Base-by-base conservation (phyloP, 2,329 filamentous ascomycete species). In the Aspergillus clavatus region DNA sequence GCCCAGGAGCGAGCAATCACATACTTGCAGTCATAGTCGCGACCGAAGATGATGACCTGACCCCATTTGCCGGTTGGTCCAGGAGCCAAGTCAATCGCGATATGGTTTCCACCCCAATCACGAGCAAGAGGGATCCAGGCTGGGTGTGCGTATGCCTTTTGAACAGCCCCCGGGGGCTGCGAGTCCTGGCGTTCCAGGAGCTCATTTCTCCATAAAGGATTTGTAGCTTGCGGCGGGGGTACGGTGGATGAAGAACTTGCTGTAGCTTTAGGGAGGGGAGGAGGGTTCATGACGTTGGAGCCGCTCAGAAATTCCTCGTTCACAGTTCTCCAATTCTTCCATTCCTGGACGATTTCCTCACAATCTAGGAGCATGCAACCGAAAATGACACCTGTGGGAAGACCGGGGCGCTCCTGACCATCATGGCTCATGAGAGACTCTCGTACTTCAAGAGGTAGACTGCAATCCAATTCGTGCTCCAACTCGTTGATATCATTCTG, bases 21-120 rank as follows among this genome's bases (percentile, higher is more conserved):
- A 63, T 95, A 98, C 73, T 98, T 98, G 70, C 88, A 95, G 65
- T 98, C 93, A 70, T 95, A 98, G 72, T 98, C 93, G 49, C 93
- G 88, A 40, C 93, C 93, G 66, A 95, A 96, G 50, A 98, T 79
- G 60, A 98, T 95, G 54, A 98, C 82, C 67, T 98, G 93, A 43
- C 93, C 93, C 91, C 93, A 98, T 65, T 84, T 86, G 29, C 93
- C 93, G 38, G 81, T 80, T 7, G 91, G 88, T 2, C 93, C 93
- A 18, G 93, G 93, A 5, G 90, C 88, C 47, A 98, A 76, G 68
- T 98, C 93, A 38, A 96, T 81, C 14, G 90, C 91, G 61, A 98
- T 77, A 73, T 95, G 94, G 79, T 98, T 98, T 69, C 93, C 93
- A 66, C 93, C 93, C 93, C 93, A 98, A 68, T 98, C 93, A 57